Evolutionary conservation across 2,329 filamentous ascomycete species (phyloP).

Genomic region (Xylariaceae sp.): DNA sequence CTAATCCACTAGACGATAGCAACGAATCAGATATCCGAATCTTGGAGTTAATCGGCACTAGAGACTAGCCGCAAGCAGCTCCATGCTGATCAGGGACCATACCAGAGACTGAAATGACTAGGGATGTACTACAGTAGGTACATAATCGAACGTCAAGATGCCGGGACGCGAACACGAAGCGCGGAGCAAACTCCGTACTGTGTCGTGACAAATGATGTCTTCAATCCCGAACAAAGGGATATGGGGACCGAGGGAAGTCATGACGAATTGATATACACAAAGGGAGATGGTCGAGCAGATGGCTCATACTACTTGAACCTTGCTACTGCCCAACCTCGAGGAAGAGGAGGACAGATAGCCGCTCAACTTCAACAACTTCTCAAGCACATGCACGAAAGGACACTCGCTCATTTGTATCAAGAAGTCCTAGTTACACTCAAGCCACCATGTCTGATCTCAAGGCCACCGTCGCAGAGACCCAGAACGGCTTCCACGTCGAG

Average conservation of each 20-base stretch:
- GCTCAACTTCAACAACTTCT: too few relatives aligned
- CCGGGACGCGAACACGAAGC: neutral
- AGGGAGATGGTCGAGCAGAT: slow-evolving; percentile 1
- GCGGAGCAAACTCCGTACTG: slow-evolving; percentile 1
- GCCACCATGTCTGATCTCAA: slow-evolving; percentile 64
- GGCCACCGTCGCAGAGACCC: slow-evolving; percentile 60
- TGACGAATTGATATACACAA: slow-evolving; percentile 10
- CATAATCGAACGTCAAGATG: neutral
- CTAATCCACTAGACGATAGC: too few relatives aligned
- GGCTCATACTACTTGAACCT: slow-evolving; percentile 9
- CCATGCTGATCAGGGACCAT: slow-evolving; percentile 11
- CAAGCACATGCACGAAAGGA: too few relatives aligned
- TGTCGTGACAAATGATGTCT: slow-evolving; percentile 5
- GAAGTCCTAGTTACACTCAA: slow-evolving; percentile 3
- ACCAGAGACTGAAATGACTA: neutral
- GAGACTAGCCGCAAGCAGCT: neutral
- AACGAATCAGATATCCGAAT: neutral
- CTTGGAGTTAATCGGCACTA: neutral
- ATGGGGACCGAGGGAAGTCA: slow-evolving; percentile 4
- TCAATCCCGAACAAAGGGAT: slow-evolving; percentile 6
- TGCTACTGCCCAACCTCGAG: neutral
- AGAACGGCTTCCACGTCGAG: slow-evolving; percentile 63
- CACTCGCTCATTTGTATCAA: neutral
- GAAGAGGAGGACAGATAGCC: too few relatives aligned
- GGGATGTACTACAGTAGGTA: neutral